phyloP scores from a whole-genome alignment of 2,329 filamentous ascomycete genomes.

The Sclerotiophoma versabilis region DNA sequence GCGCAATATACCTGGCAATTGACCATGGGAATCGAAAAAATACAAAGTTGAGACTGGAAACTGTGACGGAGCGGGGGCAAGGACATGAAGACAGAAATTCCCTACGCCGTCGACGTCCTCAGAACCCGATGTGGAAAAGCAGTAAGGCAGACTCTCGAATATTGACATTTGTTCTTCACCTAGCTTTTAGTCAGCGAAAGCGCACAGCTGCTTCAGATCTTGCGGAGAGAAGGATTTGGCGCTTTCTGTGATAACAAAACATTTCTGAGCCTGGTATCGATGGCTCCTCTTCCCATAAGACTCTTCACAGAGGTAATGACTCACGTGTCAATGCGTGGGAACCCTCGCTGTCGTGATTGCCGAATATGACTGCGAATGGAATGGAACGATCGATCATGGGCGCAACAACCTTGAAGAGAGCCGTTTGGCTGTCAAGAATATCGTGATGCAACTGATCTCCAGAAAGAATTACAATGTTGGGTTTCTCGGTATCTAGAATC shows the following conservation, averaged over 20 bases:
- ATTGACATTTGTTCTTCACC: slow-evolving; percentile 28
- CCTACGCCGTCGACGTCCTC: slow-evolving; percentile 85
- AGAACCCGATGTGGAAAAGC: slow-evolving; percentile 80
- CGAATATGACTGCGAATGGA: slow-evolving; percentile 71
- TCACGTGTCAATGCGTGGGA: slow-evolving; percentile 26
- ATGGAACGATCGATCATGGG: slow-evolving; percentile 61
- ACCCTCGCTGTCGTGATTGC: slow-evolving; percentile 70
- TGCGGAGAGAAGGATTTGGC: no score
- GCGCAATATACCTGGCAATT: slow-evolving; percentile 82
- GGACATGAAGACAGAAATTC: slow-evolving; percentile 88
- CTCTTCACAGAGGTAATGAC: slow-evolving; percentile 4
- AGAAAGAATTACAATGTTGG: slow-evolving; percentile 70
- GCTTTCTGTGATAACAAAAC: no score
- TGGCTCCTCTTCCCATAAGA: background rate
- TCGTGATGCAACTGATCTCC: slow-evolving; percentile 76
- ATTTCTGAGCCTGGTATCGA: no score
- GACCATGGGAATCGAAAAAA: slow-evolving; percentile 86
- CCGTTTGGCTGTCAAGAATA: slow-evolving; percentile 50
- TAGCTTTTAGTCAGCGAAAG: slow-evolving; percentile 19
- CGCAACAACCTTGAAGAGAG: slow-evolving; percentile 20
- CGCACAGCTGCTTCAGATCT: slow-evolving; percentile 9
- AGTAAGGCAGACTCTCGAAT: slow-evolving; percentile 70
- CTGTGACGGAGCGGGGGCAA: slow-evolving; percentile 64
- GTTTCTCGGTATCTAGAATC: slow-evolving; percentile 63
- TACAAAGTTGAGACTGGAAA: slow-evolving; percentile 70